Conservation (phyloP, 2,329 filamentous ascomycete species). For the Ascosphaera apis region DNA sequence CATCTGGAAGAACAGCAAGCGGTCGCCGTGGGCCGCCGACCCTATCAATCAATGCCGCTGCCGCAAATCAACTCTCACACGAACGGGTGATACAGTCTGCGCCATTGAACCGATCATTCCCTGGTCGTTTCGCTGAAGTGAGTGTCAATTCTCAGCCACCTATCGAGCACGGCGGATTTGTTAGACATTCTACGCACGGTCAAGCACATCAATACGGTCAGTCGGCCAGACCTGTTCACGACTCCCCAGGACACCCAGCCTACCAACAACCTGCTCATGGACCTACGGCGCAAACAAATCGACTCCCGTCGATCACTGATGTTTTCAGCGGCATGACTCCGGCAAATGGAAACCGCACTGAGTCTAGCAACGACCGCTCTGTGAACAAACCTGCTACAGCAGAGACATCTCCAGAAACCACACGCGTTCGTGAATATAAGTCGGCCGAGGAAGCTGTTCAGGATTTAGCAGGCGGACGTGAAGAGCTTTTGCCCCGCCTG, state of each 20-base stretch:
- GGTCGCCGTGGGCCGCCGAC: constrained; percentile 41
- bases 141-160: neutral
- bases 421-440: constrained; percentile 62
- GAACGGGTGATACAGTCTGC: constrained; percentile 95
- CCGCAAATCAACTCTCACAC: constrained; percentile 73
- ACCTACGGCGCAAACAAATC: constrained; percentile 74
- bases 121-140: constrained; percentile 69
- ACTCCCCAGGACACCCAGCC: neutral
- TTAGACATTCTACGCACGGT: neutral
- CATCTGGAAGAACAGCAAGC: neutral
- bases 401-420: constrained; percentile 25
- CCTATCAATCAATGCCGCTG: constrained; percentile 82
- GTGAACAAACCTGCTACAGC: constrained; percentile 9
- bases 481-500: constrained; percentile 76
- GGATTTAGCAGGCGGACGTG: constrained; percentile 70
- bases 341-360: constrained; percentile 32
- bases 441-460: constrained; percentile 91
- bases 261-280: constrained; percentile 63
- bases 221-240: neutral
- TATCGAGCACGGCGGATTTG: neutral
- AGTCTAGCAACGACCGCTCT: neutral
- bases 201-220: neutral
- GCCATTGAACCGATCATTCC: constrained; percentile 84
- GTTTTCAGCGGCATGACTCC: constrained; percentile 48
- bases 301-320: constrained; percentile 78